phyloP scores from a whole-genome alignment of 345 rosid species.

The Gossypium australe region DNA sequence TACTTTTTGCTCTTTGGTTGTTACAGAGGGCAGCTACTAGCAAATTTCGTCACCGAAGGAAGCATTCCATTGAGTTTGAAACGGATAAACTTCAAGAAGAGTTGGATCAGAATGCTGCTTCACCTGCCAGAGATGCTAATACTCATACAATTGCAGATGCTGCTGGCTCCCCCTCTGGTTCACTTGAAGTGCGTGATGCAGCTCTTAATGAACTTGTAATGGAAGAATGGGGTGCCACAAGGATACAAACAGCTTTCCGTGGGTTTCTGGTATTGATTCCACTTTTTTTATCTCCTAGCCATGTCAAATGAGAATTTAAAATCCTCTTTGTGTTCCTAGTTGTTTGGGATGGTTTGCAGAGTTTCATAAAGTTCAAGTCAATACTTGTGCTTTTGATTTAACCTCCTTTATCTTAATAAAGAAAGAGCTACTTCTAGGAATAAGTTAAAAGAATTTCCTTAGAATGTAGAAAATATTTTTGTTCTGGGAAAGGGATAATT shows the following conservation, averaged over 20 bases:
- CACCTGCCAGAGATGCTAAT: conserved; percentile 31
- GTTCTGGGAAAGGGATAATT: background rate
- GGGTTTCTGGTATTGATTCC: conserved; percentile 72
- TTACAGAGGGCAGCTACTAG: conserved; percentile 43
- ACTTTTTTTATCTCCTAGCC: conserved; percentile 1
- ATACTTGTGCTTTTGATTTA: background rate
- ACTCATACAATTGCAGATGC: conserved; percentile 30
- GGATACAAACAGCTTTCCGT: conserved; percentile 90
- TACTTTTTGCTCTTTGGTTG: conserved; percentile 13
- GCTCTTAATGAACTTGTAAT: conserved; percentile 28
- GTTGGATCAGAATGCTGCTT: conserved; percentile 29
- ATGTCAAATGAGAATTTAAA: background rate
- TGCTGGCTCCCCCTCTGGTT: conserved; percentile 47
- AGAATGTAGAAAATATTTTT: background rate
- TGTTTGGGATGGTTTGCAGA: background rate
- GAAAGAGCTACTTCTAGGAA: background rate
- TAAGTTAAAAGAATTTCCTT: background rate
- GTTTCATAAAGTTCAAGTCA: background rate
- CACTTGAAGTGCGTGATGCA: conserved; percentile 44
- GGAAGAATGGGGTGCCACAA: conserved; percentile 73
- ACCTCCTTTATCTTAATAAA: background rate
- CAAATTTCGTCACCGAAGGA: conserved; percentile 58
- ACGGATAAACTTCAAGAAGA: conserved; percentile 47
- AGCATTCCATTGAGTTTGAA: conserved; percentile 56
- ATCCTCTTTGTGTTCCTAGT: background rate